phyloP scores from a whole-genome alignment of 2,329 filamentous ascomycete species.

The Aspergillus sp. region DNA sequence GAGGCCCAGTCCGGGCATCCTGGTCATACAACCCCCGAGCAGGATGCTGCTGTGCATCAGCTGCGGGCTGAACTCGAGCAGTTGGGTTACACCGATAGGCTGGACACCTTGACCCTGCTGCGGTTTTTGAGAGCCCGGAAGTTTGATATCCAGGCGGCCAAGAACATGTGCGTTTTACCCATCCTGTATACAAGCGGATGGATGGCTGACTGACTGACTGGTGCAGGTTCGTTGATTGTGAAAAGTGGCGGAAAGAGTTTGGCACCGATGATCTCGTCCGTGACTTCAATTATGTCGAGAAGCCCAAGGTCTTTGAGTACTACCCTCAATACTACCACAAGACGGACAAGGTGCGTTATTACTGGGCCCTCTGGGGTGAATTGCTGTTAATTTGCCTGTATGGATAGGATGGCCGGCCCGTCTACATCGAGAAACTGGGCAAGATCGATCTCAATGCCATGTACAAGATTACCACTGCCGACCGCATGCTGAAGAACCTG shows the following conservation, averaged over 20 bases:
- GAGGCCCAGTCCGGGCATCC: conserved; percentile 68
- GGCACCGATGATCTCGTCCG: conserved; percentile 73
- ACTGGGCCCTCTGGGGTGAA: not conserved
- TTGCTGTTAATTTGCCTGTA: no score
- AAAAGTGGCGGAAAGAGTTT: conserved; percentile 84
- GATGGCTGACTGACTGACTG: not conserved
- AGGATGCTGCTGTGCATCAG: conserved; percentile 84
- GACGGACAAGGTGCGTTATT: conserved; percentile 41
- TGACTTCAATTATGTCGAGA: conserved; percentile 81
- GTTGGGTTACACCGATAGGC: conserved; percentile 69
- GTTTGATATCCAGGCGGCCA: conserved; percentile 76
- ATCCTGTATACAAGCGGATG: not conserved
- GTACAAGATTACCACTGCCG: conserved; percentile 83
- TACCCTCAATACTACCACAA: conserved; percentile 99
- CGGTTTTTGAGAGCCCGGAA: conserved; percentile 91
- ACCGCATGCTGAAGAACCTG: conserved; percentile 94
- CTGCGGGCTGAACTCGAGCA: conserved; percentile 77
- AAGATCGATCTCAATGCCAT: conserved; percentile 84
- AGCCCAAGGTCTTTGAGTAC: conserved; percentile 72
- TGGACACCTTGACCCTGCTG: conserved; percentile 89
- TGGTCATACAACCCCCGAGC: conserved; percentile 74
- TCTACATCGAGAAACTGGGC: conserved; percentile 95
- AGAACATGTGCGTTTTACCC: conserved; percentile 66
- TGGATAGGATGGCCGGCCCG: conserved; percentile 76
- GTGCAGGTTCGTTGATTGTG: conserved; percentile 75